Evolutionary conservation across 257 asterid species (phyloP).

Genomic region (Solanum bukasovii): DNA sequence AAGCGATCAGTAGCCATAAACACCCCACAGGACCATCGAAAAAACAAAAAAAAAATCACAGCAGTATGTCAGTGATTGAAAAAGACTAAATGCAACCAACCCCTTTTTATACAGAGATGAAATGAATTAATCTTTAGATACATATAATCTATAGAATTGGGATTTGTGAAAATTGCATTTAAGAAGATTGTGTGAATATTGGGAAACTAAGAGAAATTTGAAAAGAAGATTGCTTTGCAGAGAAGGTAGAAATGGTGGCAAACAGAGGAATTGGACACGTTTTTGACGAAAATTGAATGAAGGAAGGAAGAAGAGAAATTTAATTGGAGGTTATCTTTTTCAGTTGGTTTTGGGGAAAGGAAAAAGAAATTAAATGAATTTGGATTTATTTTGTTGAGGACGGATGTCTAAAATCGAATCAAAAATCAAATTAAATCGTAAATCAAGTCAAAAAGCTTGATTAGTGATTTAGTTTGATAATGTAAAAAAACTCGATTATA

Average conservation of each 20-base stretch:
- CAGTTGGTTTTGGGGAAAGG: neutral
- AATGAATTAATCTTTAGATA: neutral
- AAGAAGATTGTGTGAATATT: neutral
- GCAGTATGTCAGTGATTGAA: neutral
- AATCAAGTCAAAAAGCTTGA: no score
- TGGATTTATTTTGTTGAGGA: neutral
- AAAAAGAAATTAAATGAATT: neutral
- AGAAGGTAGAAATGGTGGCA: neutral
- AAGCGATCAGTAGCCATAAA: neutral
- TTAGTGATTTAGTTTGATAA: no score
- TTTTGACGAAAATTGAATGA: neutral
- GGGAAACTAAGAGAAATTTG: neutral
- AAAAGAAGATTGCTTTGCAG: neutral
- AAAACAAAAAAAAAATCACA: neutral
- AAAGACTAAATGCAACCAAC: neutral
- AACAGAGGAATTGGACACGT: neutral
- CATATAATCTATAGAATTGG: neutral
- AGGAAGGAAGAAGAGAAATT: neutral
- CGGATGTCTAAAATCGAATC: no score
- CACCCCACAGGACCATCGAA: neutral
- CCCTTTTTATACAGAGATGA: neutral
- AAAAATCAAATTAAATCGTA: fast-evolving
- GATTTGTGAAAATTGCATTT: neutral
- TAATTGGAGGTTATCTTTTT: neutral
- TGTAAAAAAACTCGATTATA: no score